Percentiles rank a stretch among this genome's conserved stretches.
These are phyloP conservation scores for Lactarius evosmus DNA, from an alignment of 768 basidiomycete species.

Conservation along the genomic window DNA sequence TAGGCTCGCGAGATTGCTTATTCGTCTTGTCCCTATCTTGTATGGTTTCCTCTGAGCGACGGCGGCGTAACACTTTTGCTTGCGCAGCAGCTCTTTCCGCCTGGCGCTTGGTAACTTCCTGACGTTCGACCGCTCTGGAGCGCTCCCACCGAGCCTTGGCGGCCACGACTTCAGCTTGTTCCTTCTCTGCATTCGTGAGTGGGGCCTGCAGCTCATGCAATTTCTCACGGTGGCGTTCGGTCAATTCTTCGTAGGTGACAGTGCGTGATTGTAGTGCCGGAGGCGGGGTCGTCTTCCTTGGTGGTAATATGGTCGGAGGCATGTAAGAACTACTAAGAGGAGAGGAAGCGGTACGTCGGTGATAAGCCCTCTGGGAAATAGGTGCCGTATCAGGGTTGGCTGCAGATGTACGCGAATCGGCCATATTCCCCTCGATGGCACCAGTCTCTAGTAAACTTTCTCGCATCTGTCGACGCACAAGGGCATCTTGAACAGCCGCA, in stretches of 20 bases:
- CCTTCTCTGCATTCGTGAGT: slow-evolving; percentile 74
- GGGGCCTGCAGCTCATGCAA: slow-evolving; percentile 80
- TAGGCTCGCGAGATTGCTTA: slow-evolving; percentile 16
- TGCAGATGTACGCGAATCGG: slow-evolving; percentile 8
- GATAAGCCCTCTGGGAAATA: background rate
- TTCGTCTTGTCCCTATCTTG: slow-evolving; percentile 16
- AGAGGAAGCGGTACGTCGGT: slow-evolving; percentile 22
- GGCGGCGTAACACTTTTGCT: slow-evolving; percentile 50
- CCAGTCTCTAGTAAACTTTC: slow-evolving; percentile 59
- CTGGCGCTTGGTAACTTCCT: slow-evolving; percentile 68
- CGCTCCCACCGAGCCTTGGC: slow-evolving; percentile 83
- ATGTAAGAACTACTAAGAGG: slow-evolving; percentile 33
- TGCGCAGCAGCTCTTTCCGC: slow-evolving; percentile 58
- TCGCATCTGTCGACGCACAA: slow-evolving; percentile 64
- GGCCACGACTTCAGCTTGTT: slow-evolving; percentile 69
- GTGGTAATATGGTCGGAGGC: slow-evolving; percentile 45
- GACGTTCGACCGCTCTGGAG: slow-evolving; percentile 68
- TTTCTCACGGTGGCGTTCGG: slow-evolving; percentile 81
- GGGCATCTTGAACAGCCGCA: slow-evolving; percentile 70
- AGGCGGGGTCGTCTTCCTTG: slow-evolving; percentile 43
- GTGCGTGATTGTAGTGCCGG: slow-evolving; percentile 54
- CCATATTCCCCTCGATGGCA: slow-evolving; percentile 1
- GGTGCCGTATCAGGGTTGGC: slow-evolving; percentile 1
- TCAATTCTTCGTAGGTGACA: slow-evolving; percentile 83
- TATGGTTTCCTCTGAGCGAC: slow-evolving; percentile 42